Evolutionary conservation across 2,329 filamentous ascomycete genomes (phyloP), one percentile per base, ranked within the genome.

Genomic region (Anthostomella pinea): DNA sequence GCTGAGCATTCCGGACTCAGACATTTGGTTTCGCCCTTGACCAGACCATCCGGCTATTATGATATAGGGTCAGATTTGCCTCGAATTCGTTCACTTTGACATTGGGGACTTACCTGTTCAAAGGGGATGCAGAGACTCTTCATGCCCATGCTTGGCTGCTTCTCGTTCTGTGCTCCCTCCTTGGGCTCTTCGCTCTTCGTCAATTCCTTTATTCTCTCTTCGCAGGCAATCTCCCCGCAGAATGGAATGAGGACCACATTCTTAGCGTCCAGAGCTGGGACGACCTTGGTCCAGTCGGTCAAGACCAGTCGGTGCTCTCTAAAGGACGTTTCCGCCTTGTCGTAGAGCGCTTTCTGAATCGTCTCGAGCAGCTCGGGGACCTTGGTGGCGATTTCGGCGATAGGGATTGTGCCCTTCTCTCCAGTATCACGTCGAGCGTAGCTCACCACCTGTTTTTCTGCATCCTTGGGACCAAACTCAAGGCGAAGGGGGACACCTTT

Each of bases 381-480:
- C 51, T 82, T 80, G 44, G 78, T 83, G 31, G 73, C 72, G 33
- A 98, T 70, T 17, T 91, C 81, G 17, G 79, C 66, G 48, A 97
- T 79, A 23, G 84, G 73, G 52, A 95, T 83, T 22, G 83, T 84
- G 43, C 81, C 77, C 74, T 97, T 96, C 63, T 84, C 85, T 41
- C 81, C 81, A 13, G 85, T 85, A 63, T 98, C 93, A 55, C 94
- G 87, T 56, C 93, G 87, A 15, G 90, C 87, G 46, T 79, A 87
- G 46, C 84, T 87, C 51, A 97, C 84, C 26, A 90, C 85, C 39
- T 85, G 79, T 60, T 90, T 87, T 48, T 86, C 87, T 9, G 85
- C 83, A 60, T 97, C 93, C 67, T 95, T 95, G 56, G 93, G 91
- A 5, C 94, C 94, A 58, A 95, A 95, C 65, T 98, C 93, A 41